Base-by-base conservation (phyloP, 2,329 filamentous ascomycete genomes). In the Trichoderma lentiforme region DNA sequence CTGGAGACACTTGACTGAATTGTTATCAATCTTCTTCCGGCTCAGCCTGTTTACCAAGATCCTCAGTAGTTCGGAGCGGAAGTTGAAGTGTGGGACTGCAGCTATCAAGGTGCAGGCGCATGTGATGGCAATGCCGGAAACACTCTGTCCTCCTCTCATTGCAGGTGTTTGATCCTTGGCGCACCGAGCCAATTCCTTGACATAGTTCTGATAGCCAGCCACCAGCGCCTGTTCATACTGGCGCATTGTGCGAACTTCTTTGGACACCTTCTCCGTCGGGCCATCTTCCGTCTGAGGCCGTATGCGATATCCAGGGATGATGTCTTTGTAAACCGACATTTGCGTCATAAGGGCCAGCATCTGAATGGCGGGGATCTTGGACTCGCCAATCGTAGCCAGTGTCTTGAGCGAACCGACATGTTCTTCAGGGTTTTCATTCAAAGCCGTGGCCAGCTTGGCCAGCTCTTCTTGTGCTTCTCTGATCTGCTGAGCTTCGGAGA, bases 251-350 rank as follows among this genome's bases (percentile, higher is more conserved):
- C 92, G 90, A 39, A 98, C 94, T 32, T 98, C 96, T 80, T 97
- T 98, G 6, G 95, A 97, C 2, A 98, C 84, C 80, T 97, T 97
- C 74, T 91, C 91, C 72, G 88, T 88, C 78, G 91, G 86, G 58
- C 91, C 90, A 36, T 94, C 92, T 73, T 97, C 93, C 1, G 88
- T 86, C 4, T 94, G 84, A 1, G 94, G 92, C 21, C 96, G 91
- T 84, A 99, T 98, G 73, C 96, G 89, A 81, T 99, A 99, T 26
- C 96, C 96, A 0, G 96, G 96, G 72, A 99, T 98, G 61, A 98
- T 89, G 81, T 98, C 96, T 81, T 95, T 97, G 86, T 95, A 99
- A 14, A 98, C 90, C 0, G 95, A 89, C 80, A 96, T 87, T 82
- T 98, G 95, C 26, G 96, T 94, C 62, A 91, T 93, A 74, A 99